phyloP scores from a whole-genome alignment of 2,329 filamentous ascomycete genomes.

The Trichoderma koningiopsis region DNA sequence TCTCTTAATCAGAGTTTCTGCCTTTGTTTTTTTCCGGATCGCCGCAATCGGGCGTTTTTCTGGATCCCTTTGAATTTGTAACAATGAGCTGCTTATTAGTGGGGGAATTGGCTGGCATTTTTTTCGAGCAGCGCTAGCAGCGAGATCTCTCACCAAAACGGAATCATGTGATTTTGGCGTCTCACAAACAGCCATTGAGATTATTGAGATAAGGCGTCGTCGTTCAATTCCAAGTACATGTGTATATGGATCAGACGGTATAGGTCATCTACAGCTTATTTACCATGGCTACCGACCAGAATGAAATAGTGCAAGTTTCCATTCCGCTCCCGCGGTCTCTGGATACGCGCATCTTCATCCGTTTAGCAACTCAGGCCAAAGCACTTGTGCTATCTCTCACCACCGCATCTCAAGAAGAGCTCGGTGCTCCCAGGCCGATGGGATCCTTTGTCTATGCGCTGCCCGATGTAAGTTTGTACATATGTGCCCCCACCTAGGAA shows the following conservation, averaged over 20 bases:
- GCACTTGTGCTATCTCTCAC: slow-evolving; percentile 63
- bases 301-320: slow-evolving; percentile 49
- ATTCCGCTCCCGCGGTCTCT: slow-evolving; percentile 62
- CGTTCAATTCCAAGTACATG: background rate
- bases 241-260: background rate
- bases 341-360: slow-evolving; percentile 63
- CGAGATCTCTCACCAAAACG: background rate
- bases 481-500: background rate
- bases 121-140: slow-evolving; percentile 6
- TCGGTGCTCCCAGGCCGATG: slow-evolving; percentile 57
- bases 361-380: slow-evolving; percentile 60
- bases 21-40: slow-evolving; percentile 19
- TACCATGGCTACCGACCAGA: slow-evolving; percentile 32
- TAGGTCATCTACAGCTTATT: background rate
- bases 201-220: background rate
- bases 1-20: slow-evolving; percentile 8
- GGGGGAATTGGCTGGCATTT: slow-evolving; percentile 9
- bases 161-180: slow-evolving; percentile 32
- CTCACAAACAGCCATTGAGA: background rate
- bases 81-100: slow-evolving; percentile 10
- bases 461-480: slow-evolving; percentile 68
- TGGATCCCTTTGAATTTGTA: slow-evolving; percentile 16
- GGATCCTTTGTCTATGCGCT: slow-evolving; percentile 94
- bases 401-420: slow-evolving; percentile 57
- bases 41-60: slow-evolving; percentile 18